These are phyloP conservation scores for Blastocystis hominis DNA, from an alignment of 352 stramenopile genomes.

Conservation along the genomic window DNA sequence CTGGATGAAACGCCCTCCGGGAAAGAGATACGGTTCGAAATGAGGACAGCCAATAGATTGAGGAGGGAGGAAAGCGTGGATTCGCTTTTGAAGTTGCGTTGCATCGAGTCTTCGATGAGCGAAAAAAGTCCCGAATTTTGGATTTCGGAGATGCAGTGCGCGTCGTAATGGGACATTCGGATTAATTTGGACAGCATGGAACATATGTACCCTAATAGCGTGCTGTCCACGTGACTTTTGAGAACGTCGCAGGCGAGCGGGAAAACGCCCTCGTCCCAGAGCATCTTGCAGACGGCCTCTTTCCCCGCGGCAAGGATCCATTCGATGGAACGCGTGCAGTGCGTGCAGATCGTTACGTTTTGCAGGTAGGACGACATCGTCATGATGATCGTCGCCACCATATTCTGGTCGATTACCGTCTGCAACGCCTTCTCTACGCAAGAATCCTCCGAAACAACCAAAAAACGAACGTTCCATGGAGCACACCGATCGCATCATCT, in stretches of 20 bases:
- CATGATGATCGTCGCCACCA: slow-evolving; percentile 11
- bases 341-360: neutral
- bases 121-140: neutral
- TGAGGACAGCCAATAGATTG: neutral
- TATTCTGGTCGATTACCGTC: neutral
- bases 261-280: slow-evolving; percentile 25
- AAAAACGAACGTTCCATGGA: neutral
- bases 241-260: neutral
- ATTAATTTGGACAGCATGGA: neutral
- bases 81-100: neutral
- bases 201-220: neutral
- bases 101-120: neutral
- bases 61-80: neutral
- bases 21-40: neutral
- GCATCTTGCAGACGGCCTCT: neutral
- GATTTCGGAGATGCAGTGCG: neutral
- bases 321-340: slow-evolving; percentile 7
- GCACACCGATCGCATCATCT: slow-evolving; percentile 2
- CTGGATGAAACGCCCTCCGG: neutral
- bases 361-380: neutral
- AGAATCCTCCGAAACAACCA: neutral
- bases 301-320: neutral
- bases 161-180: neutral
- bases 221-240: neutral
- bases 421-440: neutral